These are phyloP conservation scores for Colletotrichum sp. DNA, from an alignment of 2,329 filamentous ascomycete species.

Conservation along the genomic window DNA sequence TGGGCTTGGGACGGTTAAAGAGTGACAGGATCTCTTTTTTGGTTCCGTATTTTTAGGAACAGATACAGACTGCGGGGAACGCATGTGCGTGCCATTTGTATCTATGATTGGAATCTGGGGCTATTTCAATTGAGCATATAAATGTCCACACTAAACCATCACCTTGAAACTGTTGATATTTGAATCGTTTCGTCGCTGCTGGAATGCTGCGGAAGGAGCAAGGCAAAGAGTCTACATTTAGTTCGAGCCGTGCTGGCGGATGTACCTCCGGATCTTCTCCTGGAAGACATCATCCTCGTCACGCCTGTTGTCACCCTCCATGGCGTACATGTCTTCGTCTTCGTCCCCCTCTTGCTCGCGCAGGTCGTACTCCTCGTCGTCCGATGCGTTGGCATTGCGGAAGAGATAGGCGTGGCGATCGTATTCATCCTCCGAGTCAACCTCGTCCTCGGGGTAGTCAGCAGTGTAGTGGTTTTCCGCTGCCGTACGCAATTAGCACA, in stretches of 20 bases:
- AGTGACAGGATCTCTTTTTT: neutral
- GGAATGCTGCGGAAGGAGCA: neutral
- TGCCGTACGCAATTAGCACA: conserved; percentile 27
- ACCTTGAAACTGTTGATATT: neutral
- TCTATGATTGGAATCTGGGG: neutral
- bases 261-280: conserved; percentile 25
- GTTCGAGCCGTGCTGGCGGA: conserved; percentile 16
- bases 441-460: conserved; percentile 82
- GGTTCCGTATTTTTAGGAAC: neutral
- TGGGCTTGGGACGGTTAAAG: neutral
- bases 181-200: neutral
- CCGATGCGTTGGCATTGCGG: conserved; percentile 56
- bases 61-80: neutral
- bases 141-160: neutral
- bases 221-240: neutral
- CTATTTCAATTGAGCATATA: conserved; percentile 2
- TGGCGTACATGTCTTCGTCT: conserved; percentile 35
- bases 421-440: conserved; percentile 66
- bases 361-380: conserved; percentile 58
- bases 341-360: conserved; percentile 39
- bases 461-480: conserved; percentile 80
- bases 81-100: neutral
- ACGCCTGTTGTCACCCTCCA: conserved; percentile 40
- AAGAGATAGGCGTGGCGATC: conserved; percentile 60
- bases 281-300: conserved; percentile 29